Base-by-base conservation (phyloP, 2,329 filamentous ascomycete genomes). In the Botrytis byssoidea region DNA sequence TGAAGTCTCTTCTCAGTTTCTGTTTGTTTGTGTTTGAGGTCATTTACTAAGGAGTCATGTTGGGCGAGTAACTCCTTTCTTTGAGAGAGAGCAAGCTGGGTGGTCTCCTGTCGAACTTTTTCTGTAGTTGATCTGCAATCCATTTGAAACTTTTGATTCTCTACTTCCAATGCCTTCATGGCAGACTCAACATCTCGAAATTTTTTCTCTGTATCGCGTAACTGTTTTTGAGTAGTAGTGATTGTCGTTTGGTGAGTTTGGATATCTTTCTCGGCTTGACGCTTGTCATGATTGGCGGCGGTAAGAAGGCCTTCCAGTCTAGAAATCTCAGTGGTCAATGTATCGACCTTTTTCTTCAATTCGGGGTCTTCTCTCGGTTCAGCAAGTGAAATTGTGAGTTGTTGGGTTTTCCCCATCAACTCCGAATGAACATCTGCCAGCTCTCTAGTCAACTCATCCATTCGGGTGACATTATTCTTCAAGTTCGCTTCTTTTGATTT, bases 281-380 rank as follows among this genome's bases (percentile, higher is more conserved):
- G 61, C 14, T 79, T 77, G n/a, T 81, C 80, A 74, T 83, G 79
- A 14, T 80, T 80, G 35, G 81, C 82, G 22, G 76, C 74, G 44
- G 81, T 75, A 1, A 80, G 72, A 22, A 82, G 81, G 44, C 79
- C 72, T 2, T 81, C 75, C 35, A 75, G 74, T 29, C n/a, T 73
- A 46, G 64, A 71, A 48, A 29, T 81, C 70, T 72, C 73, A 73
- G 20, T 78, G 73, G 78, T 74, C 32, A 81, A 70, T 18, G 76
- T 74, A 40, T 77, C 57, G 46, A 80, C 70, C 57, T 74, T 77
- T 1, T 68, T 72, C 37, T 71, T 71, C 37, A 79, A 51, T 14
- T 51, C 48, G 16, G 75, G 63, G 65, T 79, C 75, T 37, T 80
- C 78, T 72, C 74, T 73, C 4, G 75, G 76, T 18, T 71, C 35